A percentile compares a stretch with the other conserved stretches of the same genome.
These are phyloP conservation scores for Monosporozyma solicola DNA, from an alignment of 805 yeast species.

Conservation along the genomic window DNA sequence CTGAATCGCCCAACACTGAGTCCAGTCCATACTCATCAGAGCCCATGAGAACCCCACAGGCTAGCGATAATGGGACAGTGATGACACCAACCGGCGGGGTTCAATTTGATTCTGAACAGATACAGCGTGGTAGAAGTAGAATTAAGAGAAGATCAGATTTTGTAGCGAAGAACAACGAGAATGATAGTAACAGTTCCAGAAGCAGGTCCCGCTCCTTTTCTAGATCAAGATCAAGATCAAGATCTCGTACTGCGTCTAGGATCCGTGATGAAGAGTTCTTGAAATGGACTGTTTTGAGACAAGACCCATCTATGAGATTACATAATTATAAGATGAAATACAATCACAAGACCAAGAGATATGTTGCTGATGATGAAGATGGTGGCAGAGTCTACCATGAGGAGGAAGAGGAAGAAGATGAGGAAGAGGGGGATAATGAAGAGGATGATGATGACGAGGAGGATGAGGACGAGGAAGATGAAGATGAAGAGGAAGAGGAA, in stretches of 20 bases:
- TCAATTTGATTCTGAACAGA: constrained; percentile 24
- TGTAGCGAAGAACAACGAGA: constrained; percentile 1
- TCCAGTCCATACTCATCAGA: not conserved
- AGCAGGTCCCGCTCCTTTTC: constrained; percentile 8
- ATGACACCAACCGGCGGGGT: constrained; percentile 7
- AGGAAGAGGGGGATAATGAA: constrained; percentile 7
- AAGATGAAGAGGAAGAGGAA: constrained; percentile 40
- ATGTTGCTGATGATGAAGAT: constrained; percentile 10
- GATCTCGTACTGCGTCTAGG: constrained; percentile 21
- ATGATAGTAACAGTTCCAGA: constrained; percentile 2
- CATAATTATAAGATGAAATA: constrained; percentile 15
- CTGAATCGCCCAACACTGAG: not conserved
- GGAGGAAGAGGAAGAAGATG: constrained; percentile 6
- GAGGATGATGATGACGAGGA: not conserved
- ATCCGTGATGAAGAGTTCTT: constrained; percentile 33
- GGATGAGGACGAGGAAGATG: constrained; percentile 12
- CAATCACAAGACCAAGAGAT: constrained; percentile 1
- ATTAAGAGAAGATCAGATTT: constrained; percentile 13
- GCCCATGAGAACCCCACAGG: not conserved
- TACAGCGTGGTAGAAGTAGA: constrained; percentile 25
- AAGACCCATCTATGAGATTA: constrained; percentile 66
- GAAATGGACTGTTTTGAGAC: constrained; percentile 59
- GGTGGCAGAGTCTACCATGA: constrained; percentile 1
- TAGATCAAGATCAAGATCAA: constrained; percentile 12
- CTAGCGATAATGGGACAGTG: not conserved